Base-by-base conservation (phyloP, 2,329 filamentous ascomycete species). In the Aspergillus sp. region DNA sequence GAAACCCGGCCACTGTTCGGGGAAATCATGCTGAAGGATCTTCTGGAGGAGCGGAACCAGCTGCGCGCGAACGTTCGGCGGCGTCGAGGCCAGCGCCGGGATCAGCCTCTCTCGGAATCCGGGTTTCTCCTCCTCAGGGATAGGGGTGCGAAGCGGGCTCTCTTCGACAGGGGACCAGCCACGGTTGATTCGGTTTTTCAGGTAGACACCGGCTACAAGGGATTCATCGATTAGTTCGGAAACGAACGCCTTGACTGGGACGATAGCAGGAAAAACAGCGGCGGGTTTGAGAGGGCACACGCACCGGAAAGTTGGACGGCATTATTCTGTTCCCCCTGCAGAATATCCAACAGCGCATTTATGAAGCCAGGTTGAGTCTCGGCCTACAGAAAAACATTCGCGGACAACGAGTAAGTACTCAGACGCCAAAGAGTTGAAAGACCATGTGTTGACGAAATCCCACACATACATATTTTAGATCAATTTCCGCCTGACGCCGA, bases 181-280 rank as follows among this genome's bases (percentile, higher is more conserved):
- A 74, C 93, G 90, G 76, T 90, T 94, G 76, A 98, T 90, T 74
- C 93, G 90, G 80, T 99, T 98, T 82, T 99, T 99, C 76, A 98
- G 87, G 80, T 98, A 99, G 69, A 99, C 91, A 73, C 94, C 93
- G 72, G 92, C 94, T 97, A 77, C 49, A 65, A 60, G 63, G 51
- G 18, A 60, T 29, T 32, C 39, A 60, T 36, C 24, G 36, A 42
- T 18, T 42, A 36, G 57, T 66, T 29, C 26, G 26, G 26, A 6
- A 4, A 29, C 6, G 26, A 29, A 29, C 6, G 26, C 26, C 26
- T 29, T 62, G 66, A 61, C 57, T 53, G 36, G 36, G 14, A 16
- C 36, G 16, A 42, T n/a, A 16, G 31, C 18, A 52, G 24, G 18
- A 56, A 36, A 58, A 55, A 59, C 36, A 52, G 39, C 51, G 50